Conservation (phyloP, 805 yeast genomes). For the Blastobotrys mokoenaii region DNA sequence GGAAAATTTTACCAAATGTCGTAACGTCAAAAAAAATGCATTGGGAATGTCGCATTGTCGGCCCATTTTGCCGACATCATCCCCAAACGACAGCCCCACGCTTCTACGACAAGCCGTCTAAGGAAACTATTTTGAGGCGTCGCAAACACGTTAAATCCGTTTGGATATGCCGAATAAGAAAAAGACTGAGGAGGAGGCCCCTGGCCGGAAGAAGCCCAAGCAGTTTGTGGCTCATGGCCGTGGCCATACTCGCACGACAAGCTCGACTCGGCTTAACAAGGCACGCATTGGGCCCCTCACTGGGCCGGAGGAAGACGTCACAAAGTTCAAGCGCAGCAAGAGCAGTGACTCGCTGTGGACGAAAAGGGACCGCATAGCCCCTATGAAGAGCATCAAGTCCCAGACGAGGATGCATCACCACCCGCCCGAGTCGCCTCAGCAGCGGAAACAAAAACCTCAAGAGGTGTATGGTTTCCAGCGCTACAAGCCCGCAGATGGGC, state of each 20-base stretch:
- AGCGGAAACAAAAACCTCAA: neutral
- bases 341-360: neutral
- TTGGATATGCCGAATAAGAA: neutral
- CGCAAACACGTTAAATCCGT: too few relatives aligned
- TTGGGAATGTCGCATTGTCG: too few relatives aligned
- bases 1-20: too few relatives aligned
- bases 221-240: slow-evolving; percentile 11
- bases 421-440: neutral
- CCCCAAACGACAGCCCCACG: too few relatives aligned
- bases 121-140: too few relatives aligned
- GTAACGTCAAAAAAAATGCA: too few relatives aligned
- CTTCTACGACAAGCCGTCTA: too few relatives aligned
- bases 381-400: slow-evolving; percentile 4
- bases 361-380: slow-evolving; percentile 5
- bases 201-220: slow-evolving; percentile 1
- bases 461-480: neutral
- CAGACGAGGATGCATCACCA: neutral
- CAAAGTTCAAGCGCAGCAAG: neutral
- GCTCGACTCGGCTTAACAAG: slow-evolving; percentile 10
- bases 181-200: neutral
- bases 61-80: too few relatives aligned
- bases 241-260: slow-evolving; percentile 5
- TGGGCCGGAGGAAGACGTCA: neutral
- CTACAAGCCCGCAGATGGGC: too few relatives aligned
- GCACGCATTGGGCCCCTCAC: neutral